Percentiles rank a stretch among this genome's conserved stretches.
Evolutionary conservation across 495 filamentous ascomycete species (phyloP).

Genomic region (Apodospora peruviana): DNA sequence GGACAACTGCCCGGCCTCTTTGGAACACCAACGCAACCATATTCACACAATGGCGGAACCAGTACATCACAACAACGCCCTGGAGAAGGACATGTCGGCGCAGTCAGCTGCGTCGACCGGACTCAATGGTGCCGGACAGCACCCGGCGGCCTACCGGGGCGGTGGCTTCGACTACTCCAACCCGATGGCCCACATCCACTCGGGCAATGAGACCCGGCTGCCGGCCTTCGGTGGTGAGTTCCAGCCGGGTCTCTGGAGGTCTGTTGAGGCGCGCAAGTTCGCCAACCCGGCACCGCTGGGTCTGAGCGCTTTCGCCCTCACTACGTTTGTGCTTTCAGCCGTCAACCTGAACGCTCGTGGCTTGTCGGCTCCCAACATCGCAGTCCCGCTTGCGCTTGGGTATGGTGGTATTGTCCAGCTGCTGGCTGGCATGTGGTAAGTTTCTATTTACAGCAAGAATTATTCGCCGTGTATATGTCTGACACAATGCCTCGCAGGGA

Average conservation of each 20-base stretch:
- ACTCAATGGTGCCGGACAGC: conserved; percentile 18
- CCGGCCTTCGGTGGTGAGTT: conserved; percentile 93
- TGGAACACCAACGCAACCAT: not conserved
- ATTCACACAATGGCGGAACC: conserved; percentile 14
- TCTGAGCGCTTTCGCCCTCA: conserved; percentile 86
- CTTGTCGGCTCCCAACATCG: conserved; percentile 59
- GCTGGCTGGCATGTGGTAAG: conserved; percentile 95
- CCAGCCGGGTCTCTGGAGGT: conserved; percentile 86
- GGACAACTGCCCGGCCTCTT: not conserved
- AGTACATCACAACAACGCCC: not conserved
- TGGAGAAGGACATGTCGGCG: conserved; percentile 27
- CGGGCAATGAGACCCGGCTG: conserved; percentile 51
- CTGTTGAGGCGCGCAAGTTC: conserved; percentile 71
- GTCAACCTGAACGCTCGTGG: conserved; percentile 71
- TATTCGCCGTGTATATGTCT: too few relatives aligned
- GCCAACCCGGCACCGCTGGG: conserved; percentile 85
- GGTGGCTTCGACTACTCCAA: conserved; percentile 53
- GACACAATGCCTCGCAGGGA: too few relatives aligned
- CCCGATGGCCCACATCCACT: conserved; percentile 67
- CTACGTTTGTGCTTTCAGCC: conserved; percentile 84
- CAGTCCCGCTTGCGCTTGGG: conserved; percentile 64
- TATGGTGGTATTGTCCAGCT: conserved; percentile 91
- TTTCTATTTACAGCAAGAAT: too few relatives aligned
- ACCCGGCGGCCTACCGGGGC: not conserved
- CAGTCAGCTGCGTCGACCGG: conserved; percentile 17